Conservation (phyloP, 108 stramenopile species). For the Cyclostephanos tholiformis region DNA sequence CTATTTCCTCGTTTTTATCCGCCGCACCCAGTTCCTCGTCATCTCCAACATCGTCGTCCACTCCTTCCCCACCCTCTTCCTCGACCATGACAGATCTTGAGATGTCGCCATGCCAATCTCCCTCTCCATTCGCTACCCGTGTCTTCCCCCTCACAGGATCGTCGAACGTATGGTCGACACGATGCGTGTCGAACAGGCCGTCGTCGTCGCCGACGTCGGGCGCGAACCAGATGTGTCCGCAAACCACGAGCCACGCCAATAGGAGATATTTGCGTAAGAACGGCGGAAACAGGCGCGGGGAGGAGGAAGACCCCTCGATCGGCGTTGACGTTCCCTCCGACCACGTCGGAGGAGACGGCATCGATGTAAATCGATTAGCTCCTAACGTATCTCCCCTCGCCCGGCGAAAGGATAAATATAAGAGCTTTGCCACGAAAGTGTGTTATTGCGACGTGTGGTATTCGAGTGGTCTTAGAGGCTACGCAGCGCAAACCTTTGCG, state of each 20-base stretch:
- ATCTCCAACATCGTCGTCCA: not conserved
- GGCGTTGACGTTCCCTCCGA: no score
- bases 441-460: no score
- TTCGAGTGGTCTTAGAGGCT: no score
- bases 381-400: constrained; percentile 1
- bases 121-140: not conserved
- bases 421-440: no score
- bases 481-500: no score
- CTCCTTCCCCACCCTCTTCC: not conserved
- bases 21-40: no score
- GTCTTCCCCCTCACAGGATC: not conserved
- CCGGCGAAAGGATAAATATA: not conserved
- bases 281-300: not conserved
- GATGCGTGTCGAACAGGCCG: not conserved
- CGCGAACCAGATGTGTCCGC: constrained; percentile 2
- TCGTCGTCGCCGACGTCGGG: not conserved
- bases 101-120: not conserved
- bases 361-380: not conserved
- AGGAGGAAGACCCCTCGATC: no score
- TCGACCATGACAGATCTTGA: not conserved
- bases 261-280: not conserved
- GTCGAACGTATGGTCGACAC: not conserved
- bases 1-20: not conserved
- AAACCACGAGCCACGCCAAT: not conserved
- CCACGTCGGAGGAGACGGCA: not conserved